Evolutionary conservation across 805 yeast genomes (phyloP).

Genomic region (Spencermartinsiella europaea): DNA sequence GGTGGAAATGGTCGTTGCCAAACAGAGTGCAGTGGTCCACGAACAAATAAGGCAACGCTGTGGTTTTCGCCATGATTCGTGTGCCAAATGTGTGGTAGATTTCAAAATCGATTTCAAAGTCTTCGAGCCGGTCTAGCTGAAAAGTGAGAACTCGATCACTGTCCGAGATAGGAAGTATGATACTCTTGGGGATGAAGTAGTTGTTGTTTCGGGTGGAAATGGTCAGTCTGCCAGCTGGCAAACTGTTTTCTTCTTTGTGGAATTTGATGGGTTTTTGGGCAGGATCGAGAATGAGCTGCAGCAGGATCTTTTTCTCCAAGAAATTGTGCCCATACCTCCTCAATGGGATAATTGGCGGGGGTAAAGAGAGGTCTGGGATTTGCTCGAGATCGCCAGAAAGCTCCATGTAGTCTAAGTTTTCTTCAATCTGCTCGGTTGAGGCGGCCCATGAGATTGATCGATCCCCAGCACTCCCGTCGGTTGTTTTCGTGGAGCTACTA

Average conservation of each 20-base stretch:
- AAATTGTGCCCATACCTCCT: conserved; percentile 95
- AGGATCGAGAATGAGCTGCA: conserved; percentile 66
- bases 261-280: conserved; percentile 44
- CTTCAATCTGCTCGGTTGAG: not conserved
- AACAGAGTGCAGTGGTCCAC: conserved; percentile 35
- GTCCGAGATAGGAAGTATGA: conserved; percentile 71
- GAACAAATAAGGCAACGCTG: conserved; percentile 60
- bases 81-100: conserved; percentile 94
- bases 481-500: not conserved
- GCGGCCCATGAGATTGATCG: no score
- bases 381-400: conserved; percentile 47
- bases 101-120: conserved; percentile 77
- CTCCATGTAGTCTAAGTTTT: conserved; percentile 21
- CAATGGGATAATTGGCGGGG: conserved; percentile 94
- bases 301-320: conserved; percentile 79
- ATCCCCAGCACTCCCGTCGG: not conserved
- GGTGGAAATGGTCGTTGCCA: conserved; percentile 32
- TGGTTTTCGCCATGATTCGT: conserved; percentile 80
- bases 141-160: conserved; percentile 67
- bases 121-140: conserved; percentile 73
- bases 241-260: conserved; percentile 35
- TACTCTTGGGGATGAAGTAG: conserved; percentile 83
- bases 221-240: conserved; percentile 59
- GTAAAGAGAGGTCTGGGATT: conserved; percentile 86
- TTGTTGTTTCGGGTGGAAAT: conserved; percentile 63